Conservation (phyloP, 805 yeast species). For the Candida ascalaphidarum region DNA sequence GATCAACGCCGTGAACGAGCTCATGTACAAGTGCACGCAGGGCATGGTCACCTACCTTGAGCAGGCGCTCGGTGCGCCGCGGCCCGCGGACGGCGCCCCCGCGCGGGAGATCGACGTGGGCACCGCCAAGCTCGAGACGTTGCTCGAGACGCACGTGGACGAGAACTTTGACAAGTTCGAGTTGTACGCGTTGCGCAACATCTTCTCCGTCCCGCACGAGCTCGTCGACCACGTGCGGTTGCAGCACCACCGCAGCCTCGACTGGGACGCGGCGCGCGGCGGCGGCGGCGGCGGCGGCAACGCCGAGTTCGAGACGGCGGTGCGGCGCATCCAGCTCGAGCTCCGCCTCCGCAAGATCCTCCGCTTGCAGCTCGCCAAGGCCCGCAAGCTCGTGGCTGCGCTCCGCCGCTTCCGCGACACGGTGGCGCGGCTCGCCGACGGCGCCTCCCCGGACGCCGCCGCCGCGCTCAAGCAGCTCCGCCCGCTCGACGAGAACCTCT, state of each 20-base stretch:
- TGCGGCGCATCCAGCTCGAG: conserved; percentile 34
- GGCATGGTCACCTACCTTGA: conserved; percentile 63
- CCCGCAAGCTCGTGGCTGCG: conserved; percentile 22
- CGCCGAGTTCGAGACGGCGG: conserved; percentile 18
- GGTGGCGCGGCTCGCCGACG: conserved; percentile 16
- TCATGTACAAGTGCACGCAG: conserved; percentile 72
- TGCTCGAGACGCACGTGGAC: conserved; percentile 69
- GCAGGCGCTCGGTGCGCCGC: conserved; percentile 5
- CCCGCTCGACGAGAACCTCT: conserved; percentile 40
- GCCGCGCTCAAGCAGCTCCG: conserved; percentile 24
- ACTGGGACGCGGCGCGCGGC: conserved; percentile 1
- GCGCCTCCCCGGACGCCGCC: conserved; percentile 11
- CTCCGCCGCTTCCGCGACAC: conserved; percentile 22
- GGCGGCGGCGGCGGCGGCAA: conserved; percentile 15
- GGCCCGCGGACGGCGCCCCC: conserved; percentile 2
- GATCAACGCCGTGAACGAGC: conserved; percentile 78
- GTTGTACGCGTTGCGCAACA: conserved; percentile 69
- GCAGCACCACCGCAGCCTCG: conserved; percentile 43
- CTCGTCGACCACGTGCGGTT: conserved; percentile 51
- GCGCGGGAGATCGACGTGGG: conserved; percentile 64
- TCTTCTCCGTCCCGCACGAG: conserved; percentile 61
- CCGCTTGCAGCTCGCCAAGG: conserved; percentile 28
- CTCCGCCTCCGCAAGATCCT: conserved; percentile 34
- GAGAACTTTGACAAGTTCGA: conserved; percentile 81
- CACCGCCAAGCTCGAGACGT: conserved; percentile 69